Percentiles rank a stretch among this genome's conserved stretches.
Evolutionary conservation across 495 filamentous ascomycete genomes (phyloP).

Genomic region (Hyaloscypha finlandica): DNA sequence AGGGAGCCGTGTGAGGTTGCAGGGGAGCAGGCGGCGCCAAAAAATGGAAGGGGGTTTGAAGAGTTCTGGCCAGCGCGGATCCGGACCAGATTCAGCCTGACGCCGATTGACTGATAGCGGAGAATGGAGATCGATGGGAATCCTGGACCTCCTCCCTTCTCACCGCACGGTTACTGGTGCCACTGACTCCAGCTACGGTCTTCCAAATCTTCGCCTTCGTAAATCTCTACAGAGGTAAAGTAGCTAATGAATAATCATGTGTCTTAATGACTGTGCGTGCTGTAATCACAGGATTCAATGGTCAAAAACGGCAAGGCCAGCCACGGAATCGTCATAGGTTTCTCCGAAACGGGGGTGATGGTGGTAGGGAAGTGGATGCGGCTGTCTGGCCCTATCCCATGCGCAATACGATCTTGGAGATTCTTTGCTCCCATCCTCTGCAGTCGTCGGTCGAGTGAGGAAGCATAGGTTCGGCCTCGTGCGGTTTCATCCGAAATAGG

Average conservation of each 20-base stretch:
- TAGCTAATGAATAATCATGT: no score
- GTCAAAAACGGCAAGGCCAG: neutral
- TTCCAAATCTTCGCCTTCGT: no score
- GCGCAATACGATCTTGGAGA: constrained; percentile 14
- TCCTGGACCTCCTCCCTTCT: neutral
- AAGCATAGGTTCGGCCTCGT: neutral
- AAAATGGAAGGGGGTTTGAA: neutral
- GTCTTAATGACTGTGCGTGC: no score
- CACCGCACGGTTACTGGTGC: no score
- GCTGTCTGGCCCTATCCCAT: constrained; percentile 7
- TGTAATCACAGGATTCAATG: neutral
- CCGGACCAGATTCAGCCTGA: constrained; percentile 17
- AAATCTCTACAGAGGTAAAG: no score
- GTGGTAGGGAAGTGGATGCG: neutral
- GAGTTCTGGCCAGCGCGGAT: constrained; percentile 22
- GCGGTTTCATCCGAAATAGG: constrained; percentile 1
- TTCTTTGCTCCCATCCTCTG: constrained; percentile 5
- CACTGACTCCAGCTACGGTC: no score
- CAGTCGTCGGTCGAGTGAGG: neutral
- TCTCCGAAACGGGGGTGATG: neutral
- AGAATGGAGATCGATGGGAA: constrained; percentile 4
- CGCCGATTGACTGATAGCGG: constrained; percentile 9
- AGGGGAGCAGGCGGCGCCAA: neutral
- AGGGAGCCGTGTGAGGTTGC: neutral
- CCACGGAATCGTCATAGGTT: constrained; percentile 4